A percentile compares a stretch with the other conserved stretches of the same genome.
These are phyloP conservation scores for Solanum appendiculatum DNA, from an alignment of 257 asterid genomes.

Conservation along the genomic window DNA sequence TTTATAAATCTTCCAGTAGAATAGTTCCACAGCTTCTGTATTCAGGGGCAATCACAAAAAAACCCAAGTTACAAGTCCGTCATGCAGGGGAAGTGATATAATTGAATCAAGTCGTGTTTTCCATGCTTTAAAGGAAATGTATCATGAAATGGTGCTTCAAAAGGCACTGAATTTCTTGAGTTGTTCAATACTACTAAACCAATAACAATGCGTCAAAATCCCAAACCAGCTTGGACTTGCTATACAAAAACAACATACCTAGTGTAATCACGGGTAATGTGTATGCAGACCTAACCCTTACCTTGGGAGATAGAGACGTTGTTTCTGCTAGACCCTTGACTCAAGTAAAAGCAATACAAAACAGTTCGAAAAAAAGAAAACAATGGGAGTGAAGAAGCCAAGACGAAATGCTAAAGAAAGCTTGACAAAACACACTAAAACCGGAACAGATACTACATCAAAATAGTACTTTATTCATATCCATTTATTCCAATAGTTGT, in stretches of 20 bases:
- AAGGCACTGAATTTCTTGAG: neutral
- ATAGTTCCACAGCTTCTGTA: slow-evolving; percentile 83
- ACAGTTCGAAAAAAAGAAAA: neutral
- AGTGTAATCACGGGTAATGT: neutral
- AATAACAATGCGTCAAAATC: neutral
- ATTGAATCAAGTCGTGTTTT: neutral
- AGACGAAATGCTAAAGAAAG: neutral
- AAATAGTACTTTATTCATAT: neutral
- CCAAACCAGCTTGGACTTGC: neutral
- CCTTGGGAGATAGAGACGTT: neutral
- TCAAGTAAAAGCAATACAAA: neutral
- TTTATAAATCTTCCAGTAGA: slow-evolving; percentile 51
- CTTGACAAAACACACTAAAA: neutral
- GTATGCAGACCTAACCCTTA: neutral
- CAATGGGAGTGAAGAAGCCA: neutral
- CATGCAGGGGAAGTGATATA: neutral
- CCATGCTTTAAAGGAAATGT: neutral
- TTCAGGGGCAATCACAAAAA: neutral
- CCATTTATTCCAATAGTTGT: neutral
- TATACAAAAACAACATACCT: neutral
- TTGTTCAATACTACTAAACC: neutral
- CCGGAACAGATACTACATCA: neutral
- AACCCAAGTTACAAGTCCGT: neutral
- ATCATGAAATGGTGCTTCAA: neutral
- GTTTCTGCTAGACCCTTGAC: neutral